A percentile compares a stretch with the other conserved stretches of the same genome.
Conservation (phyloP, 176 grass and related monocot species). For the Rhipidocladum racemiflorum region DNA sequence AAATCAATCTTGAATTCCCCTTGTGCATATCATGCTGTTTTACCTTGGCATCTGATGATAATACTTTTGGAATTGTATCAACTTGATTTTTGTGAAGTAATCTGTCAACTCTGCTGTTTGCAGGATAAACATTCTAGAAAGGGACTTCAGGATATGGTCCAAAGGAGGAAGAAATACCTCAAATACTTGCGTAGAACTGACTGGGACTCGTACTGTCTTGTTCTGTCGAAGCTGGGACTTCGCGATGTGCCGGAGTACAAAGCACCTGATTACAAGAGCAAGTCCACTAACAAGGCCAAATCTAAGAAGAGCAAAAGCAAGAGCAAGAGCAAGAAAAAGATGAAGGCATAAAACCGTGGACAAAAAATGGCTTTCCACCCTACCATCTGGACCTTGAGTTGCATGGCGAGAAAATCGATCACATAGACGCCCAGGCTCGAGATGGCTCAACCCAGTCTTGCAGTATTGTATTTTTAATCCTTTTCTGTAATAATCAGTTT, state of each 20-base stretch:
- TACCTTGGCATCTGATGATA: not conserved
- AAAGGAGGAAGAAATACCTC: conserved; percentile 87
- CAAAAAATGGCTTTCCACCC: not conserved
- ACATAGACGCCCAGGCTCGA: not conserved
- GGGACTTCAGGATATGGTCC: conserved; percentile 90
- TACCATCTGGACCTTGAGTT: not conserved
- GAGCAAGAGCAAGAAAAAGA: conserved; percentile 16
- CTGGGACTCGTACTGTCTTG: conserved; percentile 90
- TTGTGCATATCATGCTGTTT: not conserved
- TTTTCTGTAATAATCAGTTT: conserved; percentile 34
- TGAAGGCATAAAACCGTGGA: conserved; percentile 23
- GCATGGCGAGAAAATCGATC: not conserved
- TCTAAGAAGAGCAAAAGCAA: conserved; percentile 30
- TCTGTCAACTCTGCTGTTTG: not conserved
- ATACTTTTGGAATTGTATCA: not conserved
- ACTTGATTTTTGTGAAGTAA: not conserved
- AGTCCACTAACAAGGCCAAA: conserved; percentile 44
- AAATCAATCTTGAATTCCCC: not conserved
- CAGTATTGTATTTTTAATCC: conserved; percentile 30
- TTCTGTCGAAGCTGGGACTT: conserved; percentile 76
- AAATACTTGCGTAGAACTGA: conserved; percentile 87
- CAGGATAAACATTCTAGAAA: conserved; percentile 96
- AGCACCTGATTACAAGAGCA: conserved; percentile 69
- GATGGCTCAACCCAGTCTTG: not conserved
- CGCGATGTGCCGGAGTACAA: conserved; percentile 71